A percentile compares a stretch with the other conserved stretches of the same genome.
phyloP scores from a whole-genome alignment of 2,329 filamentous ascomycete species.

The Pseudocercospora crystallina region DNA sequence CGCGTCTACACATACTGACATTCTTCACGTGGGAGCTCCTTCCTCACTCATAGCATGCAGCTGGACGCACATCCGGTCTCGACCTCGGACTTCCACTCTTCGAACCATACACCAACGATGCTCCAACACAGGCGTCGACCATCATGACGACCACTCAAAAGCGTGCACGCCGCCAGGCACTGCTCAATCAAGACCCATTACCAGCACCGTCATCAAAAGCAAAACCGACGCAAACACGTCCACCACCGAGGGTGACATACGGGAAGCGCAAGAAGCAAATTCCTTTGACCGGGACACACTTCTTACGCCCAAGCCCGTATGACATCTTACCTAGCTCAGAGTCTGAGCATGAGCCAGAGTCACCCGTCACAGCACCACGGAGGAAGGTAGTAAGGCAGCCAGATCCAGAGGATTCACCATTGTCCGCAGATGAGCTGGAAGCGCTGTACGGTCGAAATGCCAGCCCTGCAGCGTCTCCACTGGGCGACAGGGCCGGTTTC shows the following conservation, averaged over 20 bases:
- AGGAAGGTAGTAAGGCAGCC: constrained; percentile 2
- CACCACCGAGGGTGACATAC: constrained; percentile 22
- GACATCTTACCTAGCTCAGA: constrained; percentile 16
- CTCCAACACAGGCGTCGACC: background rate
- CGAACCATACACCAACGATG: no score
- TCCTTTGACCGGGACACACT: constrained; percentile 21
- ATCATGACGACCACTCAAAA: constrained; percentile 2
- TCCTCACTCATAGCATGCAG: no score
- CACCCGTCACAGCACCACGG: constrained; percentile 1
- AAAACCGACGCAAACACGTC: constrained; percentile 20
- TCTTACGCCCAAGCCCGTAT: constrained; percentile 15
- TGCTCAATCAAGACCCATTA: background rate
- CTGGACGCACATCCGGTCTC: no score
- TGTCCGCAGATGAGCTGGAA: constrained; percentile 30
- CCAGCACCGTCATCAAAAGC: constrained; percentile 21
- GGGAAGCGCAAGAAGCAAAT: constrained; percentile 22
- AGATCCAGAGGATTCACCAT: constrained; percentile 30
- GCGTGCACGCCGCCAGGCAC: background rate
- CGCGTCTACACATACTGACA: no score
- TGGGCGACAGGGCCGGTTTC: background rate
- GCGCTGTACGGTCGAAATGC: constrained; percentile 18
- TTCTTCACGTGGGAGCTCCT: no score
- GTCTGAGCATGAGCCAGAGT: constrained; percentile 1
- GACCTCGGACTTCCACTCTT: no score
- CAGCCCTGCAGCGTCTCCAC: constrained; percentile 12